Percentiles rank a stretch among this genome's conserved stretches.
phyloP scores from a whole-genome alignment of 2,329 filamentous ascomycete species.

The Cladosporium sp. region DNA sequence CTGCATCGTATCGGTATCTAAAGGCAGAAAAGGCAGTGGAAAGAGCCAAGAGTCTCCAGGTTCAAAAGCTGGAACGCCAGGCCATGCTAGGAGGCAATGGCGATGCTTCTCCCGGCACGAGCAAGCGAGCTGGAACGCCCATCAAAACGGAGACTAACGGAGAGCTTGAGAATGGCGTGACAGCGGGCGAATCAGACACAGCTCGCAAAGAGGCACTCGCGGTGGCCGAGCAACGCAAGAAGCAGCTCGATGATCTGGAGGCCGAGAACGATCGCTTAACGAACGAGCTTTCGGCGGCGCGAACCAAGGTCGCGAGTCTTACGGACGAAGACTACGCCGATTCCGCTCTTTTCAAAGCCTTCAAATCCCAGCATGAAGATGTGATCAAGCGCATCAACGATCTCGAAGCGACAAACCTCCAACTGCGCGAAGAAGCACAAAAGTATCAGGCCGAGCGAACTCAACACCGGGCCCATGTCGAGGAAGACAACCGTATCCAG shows the following conservation, averaged over 20 bases:
- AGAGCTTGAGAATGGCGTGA: constrained; percentile 51
- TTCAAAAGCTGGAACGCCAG: constrained; percentile 87
- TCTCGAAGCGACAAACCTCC: constrained; percentile 80
- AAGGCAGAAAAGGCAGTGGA: constrained; percentile 94
- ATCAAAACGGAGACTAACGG: constrained; percentile 41
- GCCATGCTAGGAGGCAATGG: constrained; percentile 64
- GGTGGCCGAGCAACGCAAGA: constrained; percentile 74
- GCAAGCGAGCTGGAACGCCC: constrained; percentile 6
- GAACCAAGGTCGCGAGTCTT: constrained; percentile 61
- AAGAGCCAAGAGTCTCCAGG: constrained; percentile 78
- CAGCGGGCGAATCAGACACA: constrained; percentile 64
- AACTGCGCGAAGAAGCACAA: constrained; percentile 77
- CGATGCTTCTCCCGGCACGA: constrained; percentile 23
- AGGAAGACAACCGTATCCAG: constrained; percentile 69
- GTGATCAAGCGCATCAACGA: constrained; percentile 88
- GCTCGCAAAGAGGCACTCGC: constrained; percentile 74
- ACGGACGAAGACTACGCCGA: constrained; percentile 91
- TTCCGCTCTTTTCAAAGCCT: constrained; percentile 87
- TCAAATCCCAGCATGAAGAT: constrained; percentile 87
- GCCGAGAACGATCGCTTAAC: constrained; percentile 69
- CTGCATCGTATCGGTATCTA: constrained; percentile 84
- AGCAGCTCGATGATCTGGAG: constrained; percentile 76
- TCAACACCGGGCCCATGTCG: constrained; percentile 72
- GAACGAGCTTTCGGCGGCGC: constrained; percentile 74
- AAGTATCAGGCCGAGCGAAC: constrained; percentile 82